Evolutionary conservation across 148 eudicot species (phyloP), one percentile per base, ranked within the genome.

Genomic region (Arctostaphylos glauca): DNA sequence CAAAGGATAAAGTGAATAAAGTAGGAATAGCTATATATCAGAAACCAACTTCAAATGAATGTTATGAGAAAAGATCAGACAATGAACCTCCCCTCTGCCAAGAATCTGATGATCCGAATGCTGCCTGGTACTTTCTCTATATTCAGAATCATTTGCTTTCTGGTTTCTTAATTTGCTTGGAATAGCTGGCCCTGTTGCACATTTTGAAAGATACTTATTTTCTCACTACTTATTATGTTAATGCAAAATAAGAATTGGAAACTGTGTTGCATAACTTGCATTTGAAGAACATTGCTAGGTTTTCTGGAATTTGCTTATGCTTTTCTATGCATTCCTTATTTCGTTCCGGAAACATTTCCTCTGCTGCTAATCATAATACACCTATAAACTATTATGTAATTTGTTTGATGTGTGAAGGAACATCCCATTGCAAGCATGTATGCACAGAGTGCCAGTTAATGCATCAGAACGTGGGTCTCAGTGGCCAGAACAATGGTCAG

Each of bases 1-100:
- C 84, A 44, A 95, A 87, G 86, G 98, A 95, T 89, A 86, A 75
- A 74, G 85, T 95, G 82, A 93, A 95, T 87, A 81, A 74, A 84
- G 93, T 95, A 73, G 97, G 98, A 71, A 80, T 93, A 23, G 98
- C 95, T 81, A 83, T 95, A 77, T 95, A 84, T 85, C 91, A 90
- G 83, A 95, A 95, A 82, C 97, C 98, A 3, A 64, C 81, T 38
- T 54, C 94, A 66, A 95, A 95, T 79, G 91, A 91, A 47, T 95
- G 98, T 81, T 95, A 93, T 88, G 94, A 93, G 77, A 86, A 87
- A 86, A 91, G 97, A 84, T 79, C 90, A 53, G 62, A 84, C 72
- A 87, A 85, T 83, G 92, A 88, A 56, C 98, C 98, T 50, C 91
- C 98, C 56, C 62, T 95, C 83, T 95, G 98, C 84, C 79, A 71